Conservation (phyloP, 345 rosid species). For the Arabidopsis thaliana region DNA sequence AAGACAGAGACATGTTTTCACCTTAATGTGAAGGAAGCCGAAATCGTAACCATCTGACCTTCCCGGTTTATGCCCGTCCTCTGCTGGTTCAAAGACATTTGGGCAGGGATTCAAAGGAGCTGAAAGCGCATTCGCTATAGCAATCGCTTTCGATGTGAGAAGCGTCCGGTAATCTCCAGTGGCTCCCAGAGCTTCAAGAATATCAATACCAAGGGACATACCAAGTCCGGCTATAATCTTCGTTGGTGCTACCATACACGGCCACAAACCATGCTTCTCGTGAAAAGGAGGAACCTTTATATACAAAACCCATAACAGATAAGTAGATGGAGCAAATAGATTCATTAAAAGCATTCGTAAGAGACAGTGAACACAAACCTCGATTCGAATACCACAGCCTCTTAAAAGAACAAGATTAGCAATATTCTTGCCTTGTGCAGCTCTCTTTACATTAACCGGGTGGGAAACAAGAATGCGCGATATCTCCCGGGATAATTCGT, state of each 20-base stretch:
- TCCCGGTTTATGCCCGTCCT: slow-evolving; percentile 76
- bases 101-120: slow-evolving; percentile 71
- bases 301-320: not conserved
- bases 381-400: slow-evolving; percentile 95
- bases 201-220: slow-evolving; percentile 86
- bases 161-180: slow-evolving; percentile 94
- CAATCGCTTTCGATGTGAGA: slow-evolving; percentile 79
- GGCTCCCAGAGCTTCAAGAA: slow-evolving; percentile 92
- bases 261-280: slow-evolving; percentile 79
- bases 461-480: slow-evolving; percentile 73
- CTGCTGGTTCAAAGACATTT: slow-evolving; percentile 82
- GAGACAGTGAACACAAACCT: slow-evolving; percentile 57
- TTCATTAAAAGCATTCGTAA: not conserved
- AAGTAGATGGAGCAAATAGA: not conserved
- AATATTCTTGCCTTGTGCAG: slow-evolving; percentile 75
- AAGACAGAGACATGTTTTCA: slow-evolving; percentile 32
- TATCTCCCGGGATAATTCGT: slow-evolving; percentile 84
- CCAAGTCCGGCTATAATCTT: slow-evolving; percentile 97
- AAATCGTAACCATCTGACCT: slow-evolving; percentile 83
- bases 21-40: slow-evolving; percentile 96
- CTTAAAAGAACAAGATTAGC: slow-evolving; percentile 90
- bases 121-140: slow-evolving; percentile 81
- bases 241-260: slow-evolving; percentile 99
- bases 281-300: slow-evolving; percentile 77
- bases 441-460: slow-evolving; percentile 74